Conservation (phyloP, 768 basidiomycete species). For the Amanita jacksonii region DNA sequence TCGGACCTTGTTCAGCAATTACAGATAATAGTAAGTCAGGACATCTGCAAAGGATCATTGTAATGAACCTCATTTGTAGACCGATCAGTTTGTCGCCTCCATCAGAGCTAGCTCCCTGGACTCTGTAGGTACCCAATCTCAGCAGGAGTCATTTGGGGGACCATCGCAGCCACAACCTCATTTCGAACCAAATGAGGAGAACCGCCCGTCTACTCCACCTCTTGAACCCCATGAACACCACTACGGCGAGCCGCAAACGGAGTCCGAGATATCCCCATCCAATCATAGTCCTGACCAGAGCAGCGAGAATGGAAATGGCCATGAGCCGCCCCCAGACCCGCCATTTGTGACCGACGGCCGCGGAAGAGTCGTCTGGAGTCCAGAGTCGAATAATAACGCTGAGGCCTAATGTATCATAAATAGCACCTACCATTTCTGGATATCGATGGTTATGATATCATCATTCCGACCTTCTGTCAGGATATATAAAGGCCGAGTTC, state of each 20-base stretch:
- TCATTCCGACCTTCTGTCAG: slow-evolving; percentile 9
- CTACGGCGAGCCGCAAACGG: too few species aligned
- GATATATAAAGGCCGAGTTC: slow-evolving; percentile 2
- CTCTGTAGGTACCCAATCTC: background rate
- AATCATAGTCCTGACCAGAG: background rate
- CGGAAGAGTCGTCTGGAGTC: slow-evolving; percentile 46
- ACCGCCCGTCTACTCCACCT: background rate
- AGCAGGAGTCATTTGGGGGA: background rate
- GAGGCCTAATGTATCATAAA: background rate
- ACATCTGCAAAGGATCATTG: background rate
- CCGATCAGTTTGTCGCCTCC: slow-evolving; percentile 4
- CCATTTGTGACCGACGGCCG: slow-evolving; percentile 58
- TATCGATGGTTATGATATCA: slow-evolving; percentile 6
- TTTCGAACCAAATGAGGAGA: background rate
- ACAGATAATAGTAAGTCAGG: background rate
- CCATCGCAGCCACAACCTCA: background rate
- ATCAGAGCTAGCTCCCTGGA: background rate
- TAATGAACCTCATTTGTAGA: background rate
- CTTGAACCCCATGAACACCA: background rate
- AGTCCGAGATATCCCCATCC: too few species aligned
- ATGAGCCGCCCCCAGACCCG: slow-evolving; percentile 21
- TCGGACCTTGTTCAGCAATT: background rate
- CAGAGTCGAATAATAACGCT: slow-evolving; percentile 3
- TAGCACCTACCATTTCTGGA: slow-evolving; percentile 1
- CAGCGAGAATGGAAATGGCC: background rate